Evolutionary conservation across 805 yeast genomes (phyloP).

Genomic region (Ogataea neopini): DNA sequence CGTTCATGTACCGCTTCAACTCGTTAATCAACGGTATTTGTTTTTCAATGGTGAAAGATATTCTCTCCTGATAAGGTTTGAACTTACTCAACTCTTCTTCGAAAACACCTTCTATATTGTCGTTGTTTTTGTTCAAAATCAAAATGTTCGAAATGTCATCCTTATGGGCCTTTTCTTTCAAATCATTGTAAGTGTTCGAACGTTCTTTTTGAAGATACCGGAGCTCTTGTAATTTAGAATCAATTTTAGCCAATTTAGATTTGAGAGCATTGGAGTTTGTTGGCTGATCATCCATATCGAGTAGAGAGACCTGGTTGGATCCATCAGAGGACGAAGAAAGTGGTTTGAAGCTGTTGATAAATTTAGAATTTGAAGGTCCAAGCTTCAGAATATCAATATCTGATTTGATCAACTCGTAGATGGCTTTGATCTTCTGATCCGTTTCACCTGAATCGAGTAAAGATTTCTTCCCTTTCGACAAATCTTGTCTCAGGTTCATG

Average conservation of each 20-base stretch:
- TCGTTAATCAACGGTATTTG: conserved; percentile 53
- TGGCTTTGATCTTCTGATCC: conserved; percentile 52
- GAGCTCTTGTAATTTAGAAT: conserved; percentile 59
- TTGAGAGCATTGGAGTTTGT: conserved; percentile 32
- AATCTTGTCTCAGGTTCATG: conserved; percentile 19
- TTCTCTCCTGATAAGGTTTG: conserved; percentile 61
- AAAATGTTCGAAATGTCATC: conserved; percentile 85
- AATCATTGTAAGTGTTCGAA: conserved; percentile 54
- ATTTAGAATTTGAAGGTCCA: conserved; percentile 41
- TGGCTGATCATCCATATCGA: conserved; percentile 64
- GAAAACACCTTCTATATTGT: conserved; percentile 51
- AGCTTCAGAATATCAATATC: conserved; percentile 47
- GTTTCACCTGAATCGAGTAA: conserved; percentile 61
- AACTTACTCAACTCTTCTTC: conserved; percentile 76
- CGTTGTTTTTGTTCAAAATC: conserved; percentile 54
- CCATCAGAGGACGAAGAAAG: neutral
- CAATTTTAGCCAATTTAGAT: conserved; percentile 49
- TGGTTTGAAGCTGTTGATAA: conserved; percentile 3
- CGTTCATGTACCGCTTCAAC: conserved; percentile 45
- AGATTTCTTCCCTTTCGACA: conserved; percentile 55
- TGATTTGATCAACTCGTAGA: conserved; percentile 43
- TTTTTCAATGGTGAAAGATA: conserved; percentile 65
- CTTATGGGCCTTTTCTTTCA: conserved; percentile 67
- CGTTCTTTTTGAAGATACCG: conserved; percentile 66
- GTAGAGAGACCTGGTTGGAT: conserved; percentile 38